Percentiles rank a stretch among this genome's conserved stretches.
Conservation (phyloP, 495 filamentous ascomycete genomes). For the Neurospora terricola region DNA sequence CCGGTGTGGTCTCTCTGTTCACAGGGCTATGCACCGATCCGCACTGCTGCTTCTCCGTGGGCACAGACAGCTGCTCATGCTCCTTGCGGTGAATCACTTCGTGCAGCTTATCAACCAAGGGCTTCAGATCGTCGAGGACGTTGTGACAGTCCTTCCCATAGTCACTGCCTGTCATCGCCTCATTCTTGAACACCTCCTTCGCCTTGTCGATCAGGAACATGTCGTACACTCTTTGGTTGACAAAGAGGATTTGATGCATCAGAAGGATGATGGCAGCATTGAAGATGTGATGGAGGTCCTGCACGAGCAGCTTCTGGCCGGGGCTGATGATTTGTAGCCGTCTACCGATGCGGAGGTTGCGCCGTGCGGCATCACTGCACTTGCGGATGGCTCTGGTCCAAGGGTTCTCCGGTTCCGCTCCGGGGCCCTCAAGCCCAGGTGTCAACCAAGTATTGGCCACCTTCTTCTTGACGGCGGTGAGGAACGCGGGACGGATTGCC, state of each 20-base stretch:
- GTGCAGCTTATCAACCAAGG: slow-evolving; percentile 14
- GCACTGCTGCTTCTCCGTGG: slow-evolving; percentile 4
- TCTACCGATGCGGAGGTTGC: slow-evolving; percentile 24
- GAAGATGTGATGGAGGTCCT: slow-evolving; percentile 34
- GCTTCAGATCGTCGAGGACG: slow-evolving; percentile 16
- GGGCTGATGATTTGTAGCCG: slow-evolving; percentile 16
- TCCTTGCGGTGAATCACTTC: slow-evolving; percentile 10
- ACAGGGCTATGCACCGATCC: background rate
- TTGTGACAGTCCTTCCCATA: slow-evolving; percentile 19
- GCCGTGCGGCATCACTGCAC: slow-evolving; percentile 24
- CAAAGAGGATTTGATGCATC: slow-evolving; percentile 25
- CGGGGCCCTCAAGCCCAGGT: slow-evolving; percentile 4
- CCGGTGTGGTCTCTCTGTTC: background rate
- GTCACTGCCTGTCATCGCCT: slow-evolving; percentile 14
- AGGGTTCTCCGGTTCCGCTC: slow-evolving; percentile 12
- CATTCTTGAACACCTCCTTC: slow-evolving; percentile 16
- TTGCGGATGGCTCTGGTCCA: slow-evolving; percentile 9
- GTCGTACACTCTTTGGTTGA: slow-evolving; percentile 17
- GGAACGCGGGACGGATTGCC: slow-evolving; percentile 28
- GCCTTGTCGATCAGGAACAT: slow-evolving; percentile 19
- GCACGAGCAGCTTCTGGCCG: slow-evolving; percentile 17
- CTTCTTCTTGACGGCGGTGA: slow-evolving; percentile 27
- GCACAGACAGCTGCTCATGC: background rate
- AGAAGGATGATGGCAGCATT: slow-evolving; percentile 33
- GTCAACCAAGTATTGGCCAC: slow-evolving; percentile 17